Conservation (phyloP, 2,329 filamentous ascomycete genomes). For the Penicillium crustosum region DNA sequence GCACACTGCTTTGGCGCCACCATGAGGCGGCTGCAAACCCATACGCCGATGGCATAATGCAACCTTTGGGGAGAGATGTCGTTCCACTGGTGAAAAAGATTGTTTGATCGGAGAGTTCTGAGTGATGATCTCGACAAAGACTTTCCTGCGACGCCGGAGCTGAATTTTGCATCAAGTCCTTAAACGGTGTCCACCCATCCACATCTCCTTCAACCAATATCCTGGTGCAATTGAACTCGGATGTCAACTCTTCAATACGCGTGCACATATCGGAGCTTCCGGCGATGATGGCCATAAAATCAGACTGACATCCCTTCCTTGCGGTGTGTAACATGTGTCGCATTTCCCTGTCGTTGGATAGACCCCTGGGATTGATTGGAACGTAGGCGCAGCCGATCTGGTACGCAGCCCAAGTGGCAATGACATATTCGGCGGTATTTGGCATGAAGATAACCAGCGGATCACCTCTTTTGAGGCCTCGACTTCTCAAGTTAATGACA, state of each 20-base stretch:
- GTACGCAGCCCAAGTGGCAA: constrained; percentile 19
- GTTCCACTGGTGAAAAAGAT: constrained; percentile 23
- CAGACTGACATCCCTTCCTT: background rate
- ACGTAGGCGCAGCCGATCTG: constrained; percentile 16
- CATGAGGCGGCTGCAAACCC: constrained; percentile 5
- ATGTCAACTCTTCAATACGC: constrained; percentile 2
- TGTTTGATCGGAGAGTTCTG: background rate
- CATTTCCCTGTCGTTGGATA: constrained; percentile 9
- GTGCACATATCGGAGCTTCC: background rate
- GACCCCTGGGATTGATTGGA: constrained; percentile 16
- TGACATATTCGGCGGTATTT: constrained; percentile 19
- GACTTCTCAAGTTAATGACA: background rate
- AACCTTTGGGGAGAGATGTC: constrained; percentile 19
- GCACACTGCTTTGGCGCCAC: constrained; percentile 4
- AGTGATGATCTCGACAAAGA: background rate
- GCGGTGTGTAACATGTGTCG: constrained; percentile 2
- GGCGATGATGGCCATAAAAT: background rate
- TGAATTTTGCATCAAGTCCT: background rate
- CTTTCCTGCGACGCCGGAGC: background rate
- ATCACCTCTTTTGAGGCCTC: background rate
- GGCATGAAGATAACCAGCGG: background rate
- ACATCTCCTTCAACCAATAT: constrained; percentile 7
- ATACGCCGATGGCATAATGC: constrained; percentile 14
- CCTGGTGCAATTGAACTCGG: background rate
- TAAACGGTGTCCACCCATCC: constrained; percentile 2